phyloP scores from a whole-genome alignment of 306 rosid genomes.

The Vigna trinervia region DNA sequence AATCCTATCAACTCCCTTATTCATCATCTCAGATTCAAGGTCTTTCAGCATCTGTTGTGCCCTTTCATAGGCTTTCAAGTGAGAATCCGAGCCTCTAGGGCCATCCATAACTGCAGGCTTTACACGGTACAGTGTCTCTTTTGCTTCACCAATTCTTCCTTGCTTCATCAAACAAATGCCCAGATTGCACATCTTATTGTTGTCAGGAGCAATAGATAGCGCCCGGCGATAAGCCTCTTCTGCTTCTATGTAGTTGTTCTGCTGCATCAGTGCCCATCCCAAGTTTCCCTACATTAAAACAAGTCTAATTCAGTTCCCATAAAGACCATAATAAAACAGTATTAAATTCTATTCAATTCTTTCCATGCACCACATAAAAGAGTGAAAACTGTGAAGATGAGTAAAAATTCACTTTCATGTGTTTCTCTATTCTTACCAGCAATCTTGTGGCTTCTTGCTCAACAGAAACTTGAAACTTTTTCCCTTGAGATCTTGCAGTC shows the following conservation, averaged over 20 bases:
- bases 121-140: slow-evolving; percentile 75
- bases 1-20: slow-evolving; percentile 71
- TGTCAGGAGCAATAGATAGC: slow-evolving; percentile 81
- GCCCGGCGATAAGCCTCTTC: slow-evolving; percentile 94
- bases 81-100: slow-evolving; percentile 99
- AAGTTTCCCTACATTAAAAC: slow-evolving; percentile 72
- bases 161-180: slow-evolving; percentile 99
- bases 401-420: neutral
- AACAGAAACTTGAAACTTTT: slow-evolving; percentile 95
- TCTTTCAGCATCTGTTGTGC: slow-evolving; percentile 98
- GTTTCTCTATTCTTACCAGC: slow-evolving; percentile 57
- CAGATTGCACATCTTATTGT: slow-evolving; percentile 96
- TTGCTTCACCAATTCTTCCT: slow-evolving; percentile 90
- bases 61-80: slow-evolving; percentile 96
- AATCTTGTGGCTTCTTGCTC: slow-evolving; percentile 98
- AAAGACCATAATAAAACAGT: neutral
- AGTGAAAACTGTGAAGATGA: neutral
- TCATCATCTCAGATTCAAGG: slow-evolving; percentile 89
- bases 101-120: slow-evolving; percentile 90
- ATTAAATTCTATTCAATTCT: no score
- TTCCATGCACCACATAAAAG: neutral
- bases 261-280: slow-evolving; percentile 99
- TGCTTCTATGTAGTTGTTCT: slow-evolving; percentile 88
- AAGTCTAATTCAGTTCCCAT: neutral
- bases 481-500: slow-evolving; percentile 98